Evolutionary conservation across 2,329 filamentous ascomycete species (phyloP), one percentile per base, ranked within the genome.

Genomic region (Penicillium sp.): DNA sequence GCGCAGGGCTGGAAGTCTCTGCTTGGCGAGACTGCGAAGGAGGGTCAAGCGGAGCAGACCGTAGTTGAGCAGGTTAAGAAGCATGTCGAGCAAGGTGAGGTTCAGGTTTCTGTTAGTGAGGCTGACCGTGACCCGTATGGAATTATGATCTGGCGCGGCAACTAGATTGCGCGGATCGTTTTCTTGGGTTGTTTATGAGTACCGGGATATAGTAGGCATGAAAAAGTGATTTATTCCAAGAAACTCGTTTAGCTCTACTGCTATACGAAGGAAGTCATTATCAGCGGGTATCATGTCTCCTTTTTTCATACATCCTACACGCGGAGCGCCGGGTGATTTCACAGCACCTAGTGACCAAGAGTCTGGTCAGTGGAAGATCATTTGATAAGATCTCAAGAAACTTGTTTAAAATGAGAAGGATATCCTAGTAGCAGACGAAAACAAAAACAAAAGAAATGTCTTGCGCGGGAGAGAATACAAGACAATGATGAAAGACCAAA

Each of bases 41-140:
- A 57, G 31, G 61, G 58, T 21, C 60, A 67, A 50, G 58, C 54
- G 29, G 62, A 60, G 11, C 65, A 27, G 24, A 27, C 57, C 22
- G 60, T 68, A 6, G 67, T 67, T 22, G 73, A 73, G 22, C 65
- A 77, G 34, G 4, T 36, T 4, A 36, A 43, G 67, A 73, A 16
- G 16, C 34, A 83, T 53, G 68, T 71, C 7, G 82, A 85, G 0
- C 24, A 45, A 58, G 77, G 77, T 10, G 76, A 78, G 21, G 83
- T 86, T 16, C 77, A 83, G 52, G 86, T 97, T 13, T 72, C 87
- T 53, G 84, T 95, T 45, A 97, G 92, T 72, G 81, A 88, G 70
- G 80, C 80, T 41, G 94, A 99, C 74, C 81, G 85, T 55, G 94
- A 99, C 80, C 94, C 94, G 0, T 99, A 92, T 75, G 87, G 88